Conservation (phyloP, 495 filamentous ascomycete genomes). For the Aspergillus haitiensis region DNA sequence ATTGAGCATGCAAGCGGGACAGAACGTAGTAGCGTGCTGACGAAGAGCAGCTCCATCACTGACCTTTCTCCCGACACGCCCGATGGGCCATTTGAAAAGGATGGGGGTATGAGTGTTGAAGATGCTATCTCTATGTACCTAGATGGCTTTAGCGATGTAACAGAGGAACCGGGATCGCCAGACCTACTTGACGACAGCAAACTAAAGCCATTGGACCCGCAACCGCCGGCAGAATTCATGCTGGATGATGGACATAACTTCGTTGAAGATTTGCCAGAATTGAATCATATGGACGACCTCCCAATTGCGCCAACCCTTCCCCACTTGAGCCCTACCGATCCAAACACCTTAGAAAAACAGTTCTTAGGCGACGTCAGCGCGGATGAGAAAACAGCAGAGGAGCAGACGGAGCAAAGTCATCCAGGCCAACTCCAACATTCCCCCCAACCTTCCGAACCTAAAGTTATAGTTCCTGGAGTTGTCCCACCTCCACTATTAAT, state of each 20-base stretch:
- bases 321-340: slow-evolving; percentile 23
- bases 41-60: slow-evolving; percentile 74
- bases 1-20: slow-evolving; percentile 67
- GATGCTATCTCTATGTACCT: slow-evolving; percentile 94
- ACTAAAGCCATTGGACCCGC: slow-evolving; percentile 34
- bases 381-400: slow-evolving; percentile 10
- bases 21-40: slow-evolving; percentile 77
- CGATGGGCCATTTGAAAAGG: slow-evolving; percentile 55
- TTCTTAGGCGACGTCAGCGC: slow-evolving; percentile 14
- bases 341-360: slow-evolving; percentile 16
- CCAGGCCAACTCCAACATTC: slow-evolving; percentile 23
- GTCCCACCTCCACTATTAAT: slow-evolving; percentile 39
- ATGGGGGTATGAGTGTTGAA: slow-evolving; percentile 80
- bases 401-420: slow-evolving; percentile 27
- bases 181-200: slow-evolving; percentile 34
- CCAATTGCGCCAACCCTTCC: slow-evolving; percentile 32
- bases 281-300: slow-evolving; percentile 28
- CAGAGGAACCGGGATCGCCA: slow-evolving; percentile 44
- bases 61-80: slow-evolving; percentile 60
- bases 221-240: slow-evolving; percentile 32
- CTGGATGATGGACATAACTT: slow-evolving; percentile 30
- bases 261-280: slow-evolving; percentile 22
- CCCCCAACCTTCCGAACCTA: slow-evolving; percentile 36
- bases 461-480: slow-evolving; percentile 43
- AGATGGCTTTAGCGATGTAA: slow-evolving; percentile 69